A percentile compares a stretch with the other conserved stretches of the same genome.
These are phyloP conservation scores for Coniochaeta sp. DNA, from an alignment of 2,329 filamentous ascomycete species.

Conservation along the genomic window DNA sequence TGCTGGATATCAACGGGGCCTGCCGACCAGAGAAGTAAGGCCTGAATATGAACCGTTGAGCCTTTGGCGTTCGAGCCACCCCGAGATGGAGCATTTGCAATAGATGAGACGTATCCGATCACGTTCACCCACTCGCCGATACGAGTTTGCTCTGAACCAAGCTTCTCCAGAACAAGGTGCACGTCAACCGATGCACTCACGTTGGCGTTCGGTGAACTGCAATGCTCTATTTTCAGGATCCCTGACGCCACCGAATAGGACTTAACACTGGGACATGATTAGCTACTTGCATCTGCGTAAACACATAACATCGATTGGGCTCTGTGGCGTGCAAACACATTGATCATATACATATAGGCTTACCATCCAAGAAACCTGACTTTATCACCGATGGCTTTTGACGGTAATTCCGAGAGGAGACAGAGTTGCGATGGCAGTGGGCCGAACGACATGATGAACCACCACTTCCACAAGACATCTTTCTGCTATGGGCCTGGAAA, in stretches of 20 bases:
- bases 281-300: background rate
- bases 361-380: conserved; percentile 91
- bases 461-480: background rate
- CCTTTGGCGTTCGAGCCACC: conserved; percentile 1
- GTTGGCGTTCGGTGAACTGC: conserved; percentile 41
- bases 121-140: conserved; percentile 86
- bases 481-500: no score
- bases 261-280: conserved; percentile 32
- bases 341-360: conserved; percentile 20
- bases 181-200: conserved; percentile 59
- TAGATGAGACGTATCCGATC: conserved; percentile 62
- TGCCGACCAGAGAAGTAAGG: conserved; percentile 69
- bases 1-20: conserved; percentile 62
- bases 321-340: background rate
- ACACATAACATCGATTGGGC: conserved; percentile 4
- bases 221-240: conserved; percentile 60
- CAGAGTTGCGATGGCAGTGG: conserved; percentile 59
- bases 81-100: background rate
- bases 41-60: conserved; percentile 51
- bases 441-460: conserved; percentile 39
- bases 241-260: conserved; percentile 47
- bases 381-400: conserved; percentile 56
- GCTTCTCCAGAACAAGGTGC: conserved; percentile 57
- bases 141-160: conserved; percentile 56
- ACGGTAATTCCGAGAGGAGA: conserved; percentile 54